phyloP scores from a whole-genome alignment of 2,329 filamentous ascomycete genomes.

The Exophiala calicioides region DNA sequence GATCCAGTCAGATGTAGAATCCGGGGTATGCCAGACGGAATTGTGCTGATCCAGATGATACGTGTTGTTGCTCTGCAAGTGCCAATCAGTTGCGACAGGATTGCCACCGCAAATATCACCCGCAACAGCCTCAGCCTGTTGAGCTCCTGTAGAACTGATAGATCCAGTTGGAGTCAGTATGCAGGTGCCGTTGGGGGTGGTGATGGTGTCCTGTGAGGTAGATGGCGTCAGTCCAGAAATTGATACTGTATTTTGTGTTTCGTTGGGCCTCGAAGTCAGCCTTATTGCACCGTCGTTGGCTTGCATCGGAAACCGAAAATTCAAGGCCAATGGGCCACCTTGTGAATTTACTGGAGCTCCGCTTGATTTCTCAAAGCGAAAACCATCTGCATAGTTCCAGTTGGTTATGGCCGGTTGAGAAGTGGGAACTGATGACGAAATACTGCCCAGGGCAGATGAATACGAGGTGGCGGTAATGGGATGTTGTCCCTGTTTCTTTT shows the following conservation, averaged over 20 bases:
- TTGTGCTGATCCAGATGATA: not conserved
- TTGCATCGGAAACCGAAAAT: not conserved
- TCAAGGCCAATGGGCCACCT: not conserved
- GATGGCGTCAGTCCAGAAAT: no score
- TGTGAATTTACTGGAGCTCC: not conserved
- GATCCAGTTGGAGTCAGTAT: not conserved
- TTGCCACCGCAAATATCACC: not conserved
- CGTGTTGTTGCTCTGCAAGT: not conserved
- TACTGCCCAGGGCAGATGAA: no score
- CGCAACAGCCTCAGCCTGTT: not conserved
- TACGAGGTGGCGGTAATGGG: not conserved
- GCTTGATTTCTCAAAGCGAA: not conserved
- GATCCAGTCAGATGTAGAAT: not conserved
- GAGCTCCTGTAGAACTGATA: not conserved
- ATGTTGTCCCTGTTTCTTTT: not conserved
- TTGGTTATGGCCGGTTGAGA: not conserved
- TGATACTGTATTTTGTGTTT: not conserved
- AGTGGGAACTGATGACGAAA: not conserved
- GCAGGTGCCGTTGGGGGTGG: not conserved
- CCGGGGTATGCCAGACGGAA: not conserved
- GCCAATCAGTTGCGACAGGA: not conserved
- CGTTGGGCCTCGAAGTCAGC: no score
- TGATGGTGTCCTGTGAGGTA: not conserved
- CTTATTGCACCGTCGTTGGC: not conserved
- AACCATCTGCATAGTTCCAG: not conserved